Base-by-base conservation (phyloP, 306 rosid genomes). In the Sicyos edulis region DNA sequence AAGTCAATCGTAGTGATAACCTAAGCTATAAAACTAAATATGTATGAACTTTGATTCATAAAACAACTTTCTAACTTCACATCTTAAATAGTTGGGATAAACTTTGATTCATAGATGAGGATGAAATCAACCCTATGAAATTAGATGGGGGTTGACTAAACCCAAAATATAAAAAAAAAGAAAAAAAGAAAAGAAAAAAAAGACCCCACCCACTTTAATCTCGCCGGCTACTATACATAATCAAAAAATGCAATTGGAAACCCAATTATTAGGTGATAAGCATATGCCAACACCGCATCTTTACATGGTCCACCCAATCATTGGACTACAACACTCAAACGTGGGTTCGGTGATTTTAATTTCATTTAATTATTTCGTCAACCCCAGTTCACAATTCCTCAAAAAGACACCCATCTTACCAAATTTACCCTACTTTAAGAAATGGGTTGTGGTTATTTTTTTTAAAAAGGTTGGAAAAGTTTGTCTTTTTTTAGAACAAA, bases 401-500 rank as follows among this genome's bases (percentile, higher is more conserved):
- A 61, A 64, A 64, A 64, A 40, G 24, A 44, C 72, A 13, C 0
- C 12, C 1, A 67, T 21, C 1, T 47, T 7, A 20, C 11, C 19
- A 44, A 66, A 44, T 17, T 19, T 20, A 7, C 40, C 13, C 56
- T 11, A 13, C 5, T 72, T 63, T 56, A 78, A 29, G 75, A 73
- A 37, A 76, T 56, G 85, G 81, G 81, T 64, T 42, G 78, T 55
- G 66, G 74, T 47, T 67, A 67, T 6, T 47, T 47, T 47, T 47
- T 3, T 67, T 4, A 5, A 15, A 20, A 12, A 47, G 47, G 9
- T 12, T 67, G 12, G 6, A 17, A 67, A 67, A 67, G 19, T 47
- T 67, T 20, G 4, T 67, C 20, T 67, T 67, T 67, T 13, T 59
- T 1, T 1, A 16, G 20, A 45, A 47, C 14, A 20, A 47, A 67